A percentile compares a stretch with the other conserved stretches of the same genome.
These are phyloP conservation scores for Picea mariana DNA, from an alignment of 83 land plant genomes.

Conservation along the genomic window DNA sequence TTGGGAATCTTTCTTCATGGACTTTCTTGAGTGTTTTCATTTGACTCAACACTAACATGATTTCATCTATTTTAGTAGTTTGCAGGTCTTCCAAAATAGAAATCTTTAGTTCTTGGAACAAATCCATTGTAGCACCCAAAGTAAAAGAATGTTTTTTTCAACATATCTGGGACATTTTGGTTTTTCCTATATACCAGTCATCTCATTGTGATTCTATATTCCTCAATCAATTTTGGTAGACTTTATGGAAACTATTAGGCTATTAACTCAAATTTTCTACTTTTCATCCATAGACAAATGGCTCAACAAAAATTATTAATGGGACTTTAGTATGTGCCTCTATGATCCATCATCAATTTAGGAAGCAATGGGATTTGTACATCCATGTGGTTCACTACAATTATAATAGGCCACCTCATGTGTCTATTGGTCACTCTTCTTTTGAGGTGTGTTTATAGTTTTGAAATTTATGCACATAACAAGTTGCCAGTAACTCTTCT, in stretches of 20 bases:
- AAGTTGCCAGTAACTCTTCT: background rate
- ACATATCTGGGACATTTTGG: background rate
- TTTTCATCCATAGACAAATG: background rate
- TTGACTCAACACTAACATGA: background rate
- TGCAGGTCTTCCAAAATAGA: background rate
- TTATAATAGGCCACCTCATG: background rate
- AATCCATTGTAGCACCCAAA: background rate
- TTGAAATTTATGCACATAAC: background rate
- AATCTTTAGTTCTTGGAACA: background rate
- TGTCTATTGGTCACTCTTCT: background rate
- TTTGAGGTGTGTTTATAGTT: background rate
- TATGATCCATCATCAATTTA: background rate
- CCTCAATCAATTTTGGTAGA: background rate
- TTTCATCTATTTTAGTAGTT: background rate
- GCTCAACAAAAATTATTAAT: background rate
- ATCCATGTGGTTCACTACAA: background rate
- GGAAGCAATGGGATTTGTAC: background rate
- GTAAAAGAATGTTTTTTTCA: background rate
- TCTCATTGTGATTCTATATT: background rate
- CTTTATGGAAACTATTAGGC: background rate
- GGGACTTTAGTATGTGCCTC: background rate
- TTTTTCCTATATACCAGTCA: background rate
- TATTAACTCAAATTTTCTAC: background rate
- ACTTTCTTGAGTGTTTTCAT: too few species aligned
- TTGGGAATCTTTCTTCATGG: too few species aligned